A percentile compares a stretch with the other conserved stretches of the same genome.
Conservation (phyloP, 768 basidiomycete genomes). For the Lentinula sp. region DNA sequence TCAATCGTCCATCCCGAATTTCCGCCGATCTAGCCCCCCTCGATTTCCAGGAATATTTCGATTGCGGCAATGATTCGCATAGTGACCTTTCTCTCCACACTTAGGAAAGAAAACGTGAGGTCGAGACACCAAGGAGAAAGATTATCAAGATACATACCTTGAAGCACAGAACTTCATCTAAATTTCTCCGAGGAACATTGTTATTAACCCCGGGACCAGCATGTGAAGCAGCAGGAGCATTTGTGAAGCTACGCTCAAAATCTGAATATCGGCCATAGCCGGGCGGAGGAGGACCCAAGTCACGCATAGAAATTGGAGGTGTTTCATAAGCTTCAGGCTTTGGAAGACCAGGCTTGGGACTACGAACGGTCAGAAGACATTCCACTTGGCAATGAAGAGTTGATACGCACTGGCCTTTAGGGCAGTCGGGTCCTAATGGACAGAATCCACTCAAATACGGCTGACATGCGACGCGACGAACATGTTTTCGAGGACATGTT, state of each 20-base stretch:
- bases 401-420: slow-evolving; percentile 76
- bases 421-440: slow-evolving; percentile 83
- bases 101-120: slow-evolving; percentile 19
- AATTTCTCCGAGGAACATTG: slow-evolving; percentile 50
- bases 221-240: slow-evolving; percentile 20
- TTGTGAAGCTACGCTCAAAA: slow-evolving; percentile 51
- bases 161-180: slow-evolving; percentile 84
- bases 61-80: slow-evolving; percentile 91
- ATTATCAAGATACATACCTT: slow-evolving; percentile 41
- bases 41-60: slow-evolving; percentile 88
- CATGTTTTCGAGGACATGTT: slow-evolving; percentile 85
- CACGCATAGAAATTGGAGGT: slow-evolving; percentile 69
- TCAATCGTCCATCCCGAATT: slow-evolving; percentile 26
- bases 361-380: slow-evolving; percentile 20
- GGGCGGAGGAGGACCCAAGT: slow-evolving; percentile 87
- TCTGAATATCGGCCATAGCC: slow-evolving; percentile 84
- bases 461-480: slow-evolving; percentile 86
- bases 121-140: not conserved
- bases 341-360: slow-evolving; percentile 75
- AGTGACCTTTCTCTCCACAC: slow-evolving; percentile 93
- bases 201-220: slow-evolving; percentile 16
- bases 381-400: slow-evolving; percentile 3
- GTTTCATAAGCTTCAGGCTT: slow-evolving; percentile 70
- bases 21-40: slow-evolving; percentile 67
- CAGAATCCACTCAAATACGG: slow-evolving; percentile 91